These are phyloP conservation scores for Tricholoma bakamatsutake DNA, from an alignment of 768 basidiomycete species.

Conservation along the genomic window DNA sequence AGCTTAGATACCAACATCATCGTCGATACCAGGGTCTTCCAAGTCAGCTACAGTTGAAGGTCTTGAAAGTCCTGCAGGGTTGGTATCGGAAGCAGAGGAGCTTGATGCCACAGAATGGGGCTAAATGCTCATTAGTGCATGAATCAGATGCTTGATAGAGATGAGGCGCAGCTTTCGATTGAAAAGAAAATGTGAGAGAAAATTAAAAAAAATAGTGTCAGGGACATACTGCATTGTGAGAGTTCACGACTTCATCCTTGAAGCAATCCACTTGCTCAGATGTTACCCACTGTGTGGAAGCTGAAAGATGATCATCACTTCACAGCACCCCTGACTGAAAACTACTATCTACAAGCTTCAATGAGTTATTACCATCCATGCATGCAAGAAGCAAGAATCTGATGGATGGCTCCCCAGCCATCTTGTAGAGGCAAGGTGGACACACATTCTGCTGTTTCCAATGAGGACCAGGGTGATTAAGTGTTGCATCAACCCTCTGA, in stretches of 20 bases:
- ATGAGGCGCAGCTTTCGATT: neutral
- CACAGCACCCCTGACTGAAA: neutral
- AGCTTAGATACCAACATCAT: neutral
- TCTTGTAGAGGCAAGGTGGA: too few relatives aligned
- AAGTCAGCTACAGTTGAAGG: too few relatives aligned
- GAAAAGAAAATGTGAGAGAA: neutral
- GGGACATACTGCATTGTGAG: neutral
- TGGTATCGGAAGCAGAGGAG: neutral
- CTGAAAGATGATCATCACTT: neutral
- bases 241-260: neutral
- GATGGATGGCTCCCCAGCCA: neutral
- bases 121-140: neutral
- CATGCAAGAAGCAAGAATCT: neutral
- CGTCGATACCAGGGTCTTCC: too few relatives aligned
- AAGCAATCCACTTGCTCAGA: neutral
- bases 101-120: neutral
- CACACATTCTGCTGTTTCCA: slow-evolving; percentile 1
- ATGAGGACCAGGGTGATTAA: neutral
- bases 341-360: neutral
- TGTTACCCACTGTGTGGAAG: neutral
- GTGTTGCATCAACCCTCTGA: neutral
- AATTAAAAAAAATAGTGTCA: neutral
- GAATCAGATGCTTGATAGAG: neutral
- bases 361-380: too few relatives aligned
- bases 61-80: neutral